Base-by-base conservation (phyloP, 495 filamentous ascomycete species). In the Talaromyces thailandensis region DNA sequence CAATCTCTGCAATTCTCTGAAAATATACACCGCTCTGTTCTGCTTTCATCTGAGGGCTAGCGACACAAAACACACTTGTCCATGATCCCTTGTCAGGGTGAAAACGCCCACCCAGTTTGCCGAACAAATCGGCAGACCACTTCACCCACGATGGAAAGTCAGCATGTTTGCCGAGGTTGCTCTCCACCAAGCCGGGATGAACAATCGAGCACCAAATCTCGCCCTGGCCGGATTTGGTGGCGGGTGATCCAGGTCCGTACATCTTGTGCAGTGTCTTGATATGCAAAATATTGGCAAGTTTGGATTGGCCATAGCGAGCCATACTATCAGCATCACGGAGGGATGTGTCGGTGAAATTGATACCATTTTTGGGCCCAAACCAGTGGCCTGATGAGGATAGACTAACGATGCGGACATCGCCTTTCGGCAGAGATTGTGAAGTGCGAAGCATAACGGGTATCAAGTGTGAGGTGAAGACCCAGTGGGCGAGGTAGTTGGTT, bases 401-500 rank as follows among this genome's bases (percentile, higher is more conserved):
- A 57, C 75, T 77, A 56, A 76, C 71, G 43, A 79, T 71, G 55
- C 73, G 71, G 29, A 80, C 75, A 60, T 45, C 62, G 26, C 70
- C 69, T 9, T 65, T 63, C 1, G 65, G 60, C 23, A 67, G 63
- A 12, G 62, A 58, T 53, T 66, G 62, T 28, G 71, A 62, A 1
- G 69, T 75, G 21, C 25, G 62, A 53, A 65, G 63, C 64, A 77
- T 64, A 31, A 71, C 65, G 21, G 75, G 75, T 28, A 82, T 68
- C 0, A 77, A 71, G 31, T 74, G 69, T 11, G 70, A 61, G 16
- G 75, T 73, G 0, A 82, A 67, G n/a, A 79, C 24, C 60, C 71
- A 76, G 64, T 78, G 77, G n/a, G 71, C 64, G 23, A 78, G 68
- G 62, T 79, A 75, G 52, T 78, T 81, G 51, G 75, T 79, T 63